Evolutionary conservation across 2,329 filamentous ascomycete species (phyloP).

Genomic region (Dactylellina parvicollis): DNA sequence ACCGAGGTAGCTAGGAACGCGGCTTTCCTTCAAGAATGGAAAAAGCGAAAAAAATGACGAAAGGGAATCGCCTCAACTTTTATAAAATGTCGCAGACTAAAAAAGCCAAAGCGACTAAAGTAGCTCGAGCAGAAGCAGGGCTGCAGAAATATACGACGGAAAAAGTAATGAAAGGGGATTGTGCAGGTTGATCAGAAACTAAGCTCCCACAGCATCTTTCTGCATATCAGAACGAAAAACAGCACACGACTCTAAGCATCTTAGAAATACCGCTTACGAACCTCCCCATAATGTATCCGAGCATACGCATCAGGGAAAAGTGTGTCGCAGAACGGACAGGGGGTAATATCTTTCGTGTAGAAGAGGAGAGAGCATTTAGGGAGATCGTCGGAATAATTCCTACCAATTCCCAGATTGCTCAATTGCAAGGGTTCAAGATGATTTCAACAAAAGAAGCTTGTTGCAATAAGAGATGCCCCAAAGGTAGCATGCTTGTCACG

Average conservation of each 20-base stretch:
- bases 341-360: slow-evolving; percentile 13
- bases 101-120: slow-evolving; percentile 8
- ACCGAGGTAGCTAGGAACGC: slow-evolving; percentile 29
- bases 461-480: slow-evolving; percentile 5
- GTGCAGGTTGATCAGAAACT: slow-evolving; percentile 12
- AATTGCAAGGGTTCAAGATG: slow-evolving; percentile 6
- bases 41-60: slow-evolving; percentile 29
- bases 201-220: slow-evolving; percentile 7
- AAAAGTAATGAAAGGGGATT: slow-evolving; percentile 33
- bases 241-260: slow-evolving; percentile 45
- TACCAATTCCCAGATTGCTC: slow-evolving; percentile 27
- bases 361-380: not conserved
- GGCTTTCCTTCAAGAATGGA: slow-evolving; percentile 38
- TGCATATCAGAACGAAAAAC: slow-evolving; percentile 32
- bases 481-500: slow-evolving; percentile 53
- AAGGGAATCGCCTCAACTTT: slow-evolving; percentile 40
- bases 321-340: slow-evolving; percentile 50
- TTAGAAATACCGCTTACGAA: slow-evolving; percentile 13
- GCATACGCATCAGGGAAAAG: slow-evolving; percentile 40
- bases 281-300: slow-evolving; percentile 30
- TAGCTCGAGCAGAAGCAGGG: slow-evolving; percentile 17
- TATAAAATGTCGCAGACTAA: slow-evolving; percentile 46
- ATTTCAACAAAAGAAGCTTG: slow-evolving; percentile 22
- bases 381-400: slow-evolving; percentile 48
- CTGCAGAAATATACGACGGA: slow-evolving; percentile 36